These are phyloP conservation scores for Camellia sinensis DNA, from an alignment of 148 eudicot species.

Conservation along the genomic window DNA sequence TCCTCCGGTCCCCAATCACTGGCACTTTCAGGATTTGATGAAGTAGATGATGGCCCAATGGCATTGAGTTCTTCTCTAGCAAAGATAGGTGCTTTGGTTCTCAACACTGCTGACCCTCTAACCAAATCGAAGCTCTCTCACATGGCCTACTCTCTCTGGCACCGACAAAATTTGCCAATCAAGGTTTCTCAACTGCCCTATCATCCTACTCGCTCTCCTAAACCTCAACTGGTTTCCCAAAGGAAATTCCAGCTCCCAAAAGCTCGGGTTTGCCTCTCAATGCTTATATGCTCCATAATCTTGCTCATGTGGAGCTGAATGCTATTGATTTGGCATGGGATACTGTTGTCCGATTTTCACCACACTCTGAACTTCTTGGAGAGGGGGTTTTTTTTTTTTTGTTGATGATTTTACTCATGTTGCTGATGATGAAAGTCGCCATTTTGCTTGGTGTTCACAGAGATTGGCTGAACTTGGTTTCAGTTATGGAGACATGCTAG, in stretches of 20 bases:
- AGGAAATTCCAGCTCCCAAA: slow-evolving; percentile 73
- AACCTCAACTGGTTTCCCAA: slow-evolving; percentile 67
- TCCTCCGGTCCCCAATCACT: slow-evolving; percentile 51
- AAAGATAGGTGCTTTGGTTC: slow-evolving; percentile 67
- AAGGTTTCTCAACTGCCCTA: slow-evolving; percentile 50
- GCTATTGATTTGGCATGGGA: slow-evolving; percentile 96
- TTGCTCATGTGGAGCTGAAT: slow-evolving; percentile 27
- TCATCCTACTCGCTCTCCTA: slow-evolving; percentile 69
- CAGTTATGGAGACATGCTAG: slow-evolving; percentile 93
- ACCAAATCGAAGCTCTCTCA: slow-evolving; percentile 69
- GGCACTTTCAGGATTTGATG: background rate
- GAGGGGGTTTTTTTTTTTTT: slow-evolving; percentile 45
- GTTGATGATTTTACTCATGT: slow-evolving; percentile 79
- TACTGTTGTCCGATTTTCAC: slow-evolving; percentile 87
- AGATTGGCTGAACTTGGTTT: slow-evolving; percentile 82
- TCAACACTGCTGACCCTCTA: slow-evolving; percentile 63
- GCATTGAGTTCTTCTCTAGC: slow-evolving; percentile 25
- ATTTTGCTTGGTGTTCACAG: slow-evolving; percentile 96
- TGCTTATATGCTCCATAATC: no score
- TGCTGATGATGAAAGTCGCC: slow-evolving; percentile 97
- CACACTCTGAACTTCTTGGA: slow-evolving; percentile 58
- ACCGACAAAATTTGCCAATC: slow-evolving; percentile 39
- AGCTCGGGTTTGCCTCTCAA: slow-evolving; percentile 28
- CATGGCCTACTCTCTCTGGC: slow-evolving; percentile 56
- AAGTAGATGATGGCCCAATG: slow-evolving; percentile 3